These are phyloP conservation scores for Taphrina betulina DNA, from an alignment of 1,139 yeast genomes.

Conservation along the genomic window DNA sequence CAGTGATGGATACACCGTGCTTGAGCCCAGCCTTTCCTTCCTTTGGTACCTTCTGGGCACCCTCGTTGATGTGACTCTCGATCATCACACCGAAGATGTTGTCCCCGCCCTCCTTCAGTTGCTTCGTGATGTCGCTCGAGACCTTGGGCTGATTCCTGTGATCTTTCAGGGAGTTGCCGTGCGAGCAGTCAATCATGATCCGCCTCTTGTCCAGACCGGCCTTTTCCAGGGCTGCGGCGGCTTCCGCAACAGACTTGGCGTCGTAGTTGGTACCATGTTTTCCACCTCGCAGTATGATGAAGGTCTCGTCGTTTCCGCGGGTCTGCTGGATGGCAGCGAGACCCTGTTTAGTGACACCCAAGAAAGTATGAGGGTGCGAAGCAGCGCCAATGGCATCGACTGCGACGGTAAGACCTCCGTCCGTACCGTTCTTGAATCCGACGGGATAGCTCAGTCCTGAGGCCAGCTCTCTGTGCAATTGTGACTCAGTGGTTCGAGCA, in stretches of 20 bases:
- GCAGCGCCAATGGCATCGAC: constrained; percentile 94
- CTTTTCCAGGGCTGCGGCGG: constrained; percentile 65
- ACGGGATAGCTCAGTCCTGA: constrained; percentile 95
- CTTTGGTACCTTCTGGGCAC: constrained; percentile 80
- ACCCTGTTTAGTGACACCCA: constrained; percentile 92
- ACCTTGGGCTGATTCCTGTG: constrained; percentile 91
- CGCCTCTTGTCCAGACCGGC: constrained; percentile 56
- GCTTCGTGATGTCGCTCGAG: constrained; percentile 75
- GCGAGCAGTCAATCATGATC: constrained; percentile 96
- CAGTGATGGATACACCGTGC: constrained; percentile 94
- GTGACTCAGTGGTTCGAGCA: constrained; percentile 97
- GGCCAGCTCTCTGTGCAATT: constrained; percentile 91
- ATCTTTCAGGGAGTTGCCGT: constrained; percentile 89
- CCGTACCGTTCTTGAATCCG: constrained; percentile 96
- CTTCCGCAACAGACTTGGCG: constrained; percentile 53
- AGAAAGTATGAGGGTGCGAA: constrained; percentile 86
- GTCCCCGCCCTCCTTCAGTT: constrained; percentile 66
- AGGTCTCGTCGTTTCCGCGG: constrained; percentile 87
- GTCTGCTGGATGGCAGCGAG: constrained; percentile 94
- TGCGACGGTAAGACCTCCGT: constrained; percentile 87
- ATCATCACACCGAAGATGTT: constrained; percentile 92
- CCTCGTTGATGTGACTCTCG: constrained; percentile 86
- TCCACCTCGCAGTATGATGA: constrained; percentile 93
- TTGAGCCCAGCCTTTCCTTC: constrained; percentile 64
- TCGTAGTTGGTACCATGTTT: constrained; percentile 89